Base-by-base conservation (phyloP, 2,329 filamentous ascomycete species). In the Didymellaceae sp. region DNA sequence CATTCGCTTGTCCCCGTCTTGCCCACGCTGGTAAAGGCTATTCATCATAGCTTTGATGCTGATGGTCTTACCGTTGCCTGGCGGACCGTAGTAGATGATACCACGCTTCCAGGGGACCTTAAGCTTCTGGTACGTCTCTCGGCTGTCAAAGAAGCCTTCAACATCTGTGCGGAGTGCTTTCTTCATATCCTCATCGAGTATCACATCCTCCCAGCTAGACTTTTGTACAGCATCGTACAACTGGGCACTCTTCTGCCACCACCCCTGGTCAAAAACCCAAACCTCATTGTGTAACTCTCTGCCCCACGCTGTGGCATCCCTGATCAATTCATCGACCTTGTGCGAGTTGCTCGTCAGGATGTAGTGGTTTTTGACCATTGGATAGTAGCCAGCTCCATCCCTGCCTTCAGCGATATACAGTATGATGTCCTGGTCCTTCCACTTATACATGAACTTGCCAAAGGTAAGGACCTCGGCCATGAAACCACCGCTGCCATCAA, bases 21-120 rank as follows among this genome's bases (percentile, higher is more conserved):
- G 67, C 20, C 79, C 75, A 16, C 80, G 77, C 16, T 77, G 70
- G 57, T 82, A 85, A 0, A 89, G 76, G 51, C 78, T 79, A 59
- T 87, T 79, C 84, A 89, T 88, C 61, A 85, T 82, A 0, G 86
- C 86, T 71, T 88, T 88, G 73, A 88, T 85, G 25, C 81, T 84
- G 58, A 88, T 86, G 0, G 86, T 89, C 74, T 89, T 89, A 39
- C 68, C 86, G 52, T 88, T 89, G 10, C 80, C 80, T 1, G 80
- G 84, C 0, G 85, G 82, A 0, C 85, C 86, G 54, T 88, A 80
- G 64, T 86, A 88, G 50, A 89, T 88, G 34, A 88, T 74, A 0
- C 86, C 86, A 37, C 86, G 75, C 77, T 90, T 89, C 86, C 87
- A 90, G 0, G 87, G 86, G 4, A 89, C 85, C 53, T 79, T 79